Base-by-base conservation (phyloP, 1,139 yeast genomes). In the Diutina pseudorugosa region DNA sequence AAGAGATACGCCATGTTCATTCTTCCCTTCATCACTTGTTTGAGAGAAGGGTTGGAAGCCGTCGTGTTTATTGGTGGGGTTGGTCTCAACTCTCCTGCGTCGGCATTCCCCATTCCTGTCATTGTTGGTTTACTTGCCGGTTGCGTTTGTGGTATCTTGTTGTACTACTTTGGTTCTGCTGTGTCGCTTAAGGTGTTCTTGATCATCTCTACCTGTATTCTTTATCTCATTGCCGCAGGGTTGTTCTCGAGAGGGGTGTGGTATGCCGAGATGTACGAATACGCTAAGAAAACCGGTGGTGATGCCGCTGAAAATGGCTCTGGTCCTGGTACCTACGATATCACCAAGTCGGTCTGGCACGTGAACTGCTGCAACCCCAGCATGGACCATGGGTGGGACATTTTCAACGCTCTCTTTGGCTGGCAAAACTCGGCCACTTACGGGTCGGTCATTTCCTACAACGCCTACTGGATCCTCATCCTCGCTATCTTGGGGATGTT, bases 291-390 rank as follows among this genome's bases (percentile, higher is more conserved):
- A 51, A 82, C 91, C 41, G 96, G 96, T 65, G 90, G 89, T 70
- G 96, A 89, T 70, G 94, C 95, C 43, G 75, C 93, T 45, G 97
- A 90, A 70, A 72, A 75, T 60, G 96, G 97, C 59, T 79, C 87
- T 52, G 97, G 97, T 59, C 91, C 95, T 51, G 97, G 97, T 63
- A 83, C 96, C 47, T 90, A 90, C 67, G 84, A 90, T 66, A 80
- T 89, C 59, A 62, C 73, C 54, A 76, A 78, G 62, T 70, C 88
- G 8, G 96, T 90, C 18, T 90, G 95, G 89, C 97, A 90, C 67
- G 91, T 90, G 57, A 89, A 90, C 74, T 90, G 96, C 71, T 90
- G 96, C 72, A 89, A 88, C 70, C 95, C 95, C 41, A 87, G 83
- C 68, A 75, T 75, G 51, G 95, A 89, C 65, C 83, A 87, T 56